Percentiles rank a stretch among this genome's conserved stretches.
Conservation (phyloP, 352 stramenopile genomes). For the Phytophthora lateralis region DNA sequence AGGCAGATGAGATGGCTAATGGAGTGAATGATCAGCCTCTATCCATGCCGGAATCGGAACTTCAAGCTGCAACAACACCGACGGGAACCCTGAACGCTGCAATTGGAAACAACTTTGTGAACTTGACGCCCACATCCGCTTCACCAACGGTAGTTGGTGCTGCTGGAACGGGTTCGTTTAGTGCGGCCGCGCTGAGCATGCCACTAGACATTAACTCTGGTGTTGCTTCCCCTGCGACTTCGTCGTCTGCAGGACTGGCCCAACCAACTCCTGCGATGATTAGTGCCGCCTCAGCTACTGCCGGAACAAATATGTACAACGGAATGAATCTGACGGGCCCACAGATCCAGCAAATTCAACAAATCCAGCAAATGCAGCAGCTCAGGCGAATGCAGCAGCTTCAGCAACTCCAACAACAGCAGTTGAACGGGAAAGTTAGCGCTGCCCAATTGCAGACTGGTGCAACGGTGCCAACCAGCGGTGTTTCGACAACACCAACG, state of each 20-base stretch:
- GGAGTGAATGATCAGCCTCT: constrained; percentile 80
- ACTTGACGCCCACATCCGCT: constrained; percentile 22
- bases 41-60: constrained; percentile 82
- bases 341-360: constrained; percentile 86
- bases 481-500: constrained; percentile 28
- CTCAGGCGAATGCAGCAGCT: constrained; percentile 81
- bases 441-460: constrained; percentile 26
- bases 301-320: constrained; percentile 65
- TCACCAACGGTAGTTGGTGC: constrained; percentile 25
- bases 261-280: constrained; percentile 46
- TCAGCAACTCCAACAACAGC: constrained; percentile 72
- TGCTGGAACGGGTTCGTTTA: constrained; percentile 45
- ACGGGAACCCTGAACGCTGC: constrained; percentile 34
- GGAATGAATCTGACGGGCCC: constrained; percentile 78
- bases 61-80: constrained; percentile 54
- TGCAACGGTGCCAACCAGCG: constrained; percentile 30
- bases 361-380: constrained; percentile 88
- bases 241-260: constrained; percentile 47
- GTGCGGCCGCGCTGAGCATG: constrained; percentile 70
- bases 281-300: constrained; percentile 38
- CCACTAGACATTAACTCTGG: constrained; percentile 66
- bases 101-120: constrained; percentile 35
- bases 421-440: constrained; percentile 37
- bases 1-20: constrained; percentile 89
- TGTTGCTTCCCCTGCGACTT: constrained; percentile 26